Percentiles rank a stretch among this genome's conserved stretches.
These are phyloP conservation scores for Geotrichum ghanense DNA, from an alignment of 805 yeast genomes.

Conservation along the genomic window DNA sequence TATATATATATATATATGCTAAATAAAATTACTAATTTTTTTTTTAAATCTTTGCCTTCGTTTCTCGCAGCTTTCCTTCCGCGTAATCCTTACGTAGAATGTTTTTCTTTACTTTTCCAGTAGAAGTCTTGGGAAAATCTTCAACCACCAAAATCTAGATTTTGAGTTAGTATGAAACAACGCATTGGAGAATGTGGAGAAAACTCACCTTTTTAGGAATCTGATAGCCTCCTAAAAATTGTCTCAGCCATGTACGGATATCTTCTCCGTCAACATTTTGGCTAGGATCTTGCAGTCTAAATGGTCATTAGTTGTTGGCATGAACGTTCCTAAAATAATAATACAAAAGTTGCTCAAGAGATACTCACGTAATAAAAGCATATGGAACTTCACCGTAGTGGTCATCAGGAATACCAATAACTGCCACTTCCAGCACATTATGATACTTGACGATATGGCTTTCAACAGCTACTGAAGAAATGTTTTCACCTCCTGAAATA, in stretches of 20 bases:
- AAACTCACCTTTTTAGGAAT: slow-evolving; percentile 19
- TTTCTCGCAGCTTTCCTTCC: background rate
- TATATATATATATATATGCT: background rate
- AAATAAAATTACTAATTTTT: too few relatives aligned
- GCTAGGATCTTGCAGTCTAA: slow-evolving; percentile 8
- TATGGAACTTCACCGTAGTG: slow-evolving; percentile 26
- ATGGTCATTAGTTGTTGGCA: too few relatives aligned
- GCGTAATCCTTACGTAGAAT: slow-evolving; percentile 20
- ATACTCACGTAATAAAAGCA: slow-evolving; percentile 19
- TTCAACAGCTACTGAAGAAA: slow-evolving; percentile 27
- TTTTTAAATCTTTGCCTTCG: too few relatives aligned
- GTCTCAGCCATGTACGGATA: slow-evolving; percentile 16
- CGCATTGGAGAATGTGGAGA: background rate
- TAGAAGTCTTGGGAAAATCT: slow-evolving; percentile 27
- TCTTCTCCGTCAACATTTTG: slow-evolving; percentile 11
- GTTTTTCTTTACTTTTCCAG: slow-evolving; percentile 26
- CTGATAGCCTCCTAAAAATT: slow-evolving; percentile 24
- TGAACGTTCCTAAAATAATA: too few relatives aligned
- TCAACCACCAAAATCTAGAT: slow-evolving; percentile 13
- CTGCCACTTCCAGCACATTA: slow-evolving; percentile 23
- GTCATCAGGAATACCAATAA: slow-evolving; percentile 23
- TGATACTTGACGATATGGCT: slow-evolving; percentile 18
- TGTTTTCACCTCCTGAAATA: slow-evolving; percentile 28
- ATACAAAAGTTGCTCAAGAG: too few relatives aligned
- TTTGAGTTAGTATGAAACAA: slow-evolving; percentile 3